Evolutionary conservation across 495 filamentous ascomycete genomes (phyloP).

Genomic region (Aspergillus mulundensis): DNA sequence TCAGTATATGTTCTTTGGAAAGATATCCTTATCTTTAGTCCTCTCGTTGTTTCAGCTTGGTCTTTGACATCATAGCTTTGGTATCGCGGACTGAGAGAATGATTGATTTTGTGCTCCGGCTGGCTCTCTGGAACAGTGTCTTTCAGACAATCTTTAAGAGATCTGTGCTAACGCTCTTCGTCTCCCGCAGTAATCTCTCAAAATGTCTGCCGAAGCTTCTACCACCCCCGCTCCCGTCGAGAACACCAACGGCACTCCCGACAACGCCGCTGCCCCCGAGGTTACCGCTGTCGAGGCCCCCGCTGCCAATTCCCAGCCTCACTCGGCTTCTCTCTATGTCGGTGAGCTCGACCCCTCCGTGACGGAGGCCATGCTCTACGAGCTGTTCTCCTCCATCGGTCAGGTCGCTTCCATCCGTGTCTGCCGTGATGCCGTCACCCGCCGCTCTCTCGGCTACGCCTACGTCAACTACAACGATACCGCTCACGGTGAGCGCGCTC

Average conservation of each 20-base stretch:
- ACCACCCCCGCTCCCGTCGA: constrained; percentile 37
- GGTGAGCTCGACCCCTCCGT: constrained; percentile 96
- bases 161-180: constrained; percentile 1
- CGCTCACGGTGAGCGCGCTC: constrained; percentile 90
- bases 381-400: constrained; percentile 99
- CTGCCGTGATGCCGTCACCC: constrained; percentile 97
- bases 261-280: constrained; percentile 36
- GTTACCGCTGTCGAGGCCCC: constrained; percentile 30
- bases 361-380: constrained; percentile 99
- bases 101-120: background rate
- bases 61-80: background rate
- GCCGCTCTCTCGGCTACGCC: constrained; percentile 97
- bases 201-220: constrained; percentile 47
- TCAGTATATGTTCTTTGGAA: background rate
- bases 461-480: constrained; percentile 99
- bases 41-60: background rate
- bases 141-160: background rate
- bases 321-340: constrained; percentile 97
- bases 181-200: constrained; percentile 23
- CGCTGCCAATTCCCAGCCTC: constrained; percentile 67
- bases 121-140: background rate
- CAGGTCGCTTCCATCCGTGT: constrained; percentile 99
- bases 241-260: constrained; percentile 38
- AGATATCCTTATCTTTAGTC: background rate
- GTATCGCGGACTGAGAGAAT: background rate